These are phyloP conservation scores for Trypanosoma boissoni DNA, from an alignment of 208 protist species.

Conservation along the genomic window DNA sequence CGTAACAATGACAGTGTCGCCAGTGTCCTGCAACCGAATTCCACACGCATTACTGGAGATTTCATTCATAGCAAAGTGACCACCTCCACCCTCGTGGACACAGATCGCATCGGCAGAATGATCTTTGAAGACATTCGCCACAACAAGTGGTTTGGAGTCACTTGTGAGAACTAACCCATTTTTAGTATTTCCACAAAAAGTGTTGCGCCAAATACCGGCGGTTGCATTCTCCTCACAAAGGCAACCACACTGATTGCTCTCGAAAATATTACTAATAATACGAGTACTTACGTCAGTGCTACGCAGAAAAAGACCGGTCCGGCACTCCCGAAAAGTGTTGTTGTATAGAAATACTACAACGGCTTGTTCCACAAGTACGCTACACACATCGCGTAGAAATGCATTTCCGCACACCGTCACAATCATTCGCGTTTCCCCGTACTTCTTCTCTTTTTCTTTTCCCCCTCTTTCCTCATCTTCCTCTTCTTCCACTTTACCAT, in stretches of 20 bases:
- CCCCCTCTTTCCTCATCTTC: too few species aligned
- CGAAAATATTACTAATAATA: slow-evolving; percentile 28
- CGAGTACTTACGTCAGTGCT: slow-evolving; percentile 5
- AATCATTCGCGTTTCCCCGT: not conserved
- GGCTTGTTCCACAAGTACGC: slow-evolving; percentile 14
- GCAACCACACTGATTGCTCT: slow-evolving; percentile 25
- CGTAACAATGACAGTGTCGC: slow-evolving; percentile 12
- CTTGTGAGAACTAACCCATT: slow-evolving; percentile 21
- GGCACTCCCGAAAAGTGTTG: slow-evolving; percentile 25
- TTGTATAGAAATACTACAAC: slow-evolving; percentile 18
- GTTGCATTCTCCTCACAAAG: slow-evolving; percentile 11
- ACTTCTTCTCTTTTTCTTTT: too few species aligned
- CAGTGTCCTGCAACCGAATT: slow-evolving; percentile 21
- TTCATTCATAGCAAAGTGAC: slow-evolving; percentile 30
- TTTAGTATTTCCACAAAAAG: slow-evolving; percentile 26
- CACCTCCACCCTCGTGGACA: slow-evolving; percentile 20
- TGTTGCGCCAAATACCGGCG: slow-evolving; percentile 24
- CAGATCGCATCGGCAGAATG: slow-evolving; percentile 22
- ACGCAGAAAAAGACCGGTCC: slow-evolving; percentile 17
- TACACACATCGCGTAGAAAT: slow-evolving; percentile 16
- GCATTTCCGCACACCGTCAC: slow-evolving; percentile 18
- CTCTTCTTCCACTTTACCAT: too few species aligned
- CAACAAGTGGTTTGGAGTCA: slow-evolving; percentile 21
- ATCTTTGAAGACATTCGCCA: slow-evolving; percentile 29
- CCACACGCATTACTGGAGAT: slow-evolving; percentile 30